Percentiles rank a stretch among this genome's conserved stretches.
phyloP scores from a whole-genome alignment of 139 green algal species.

The Limnomonas spitsbergensis region DNA sequence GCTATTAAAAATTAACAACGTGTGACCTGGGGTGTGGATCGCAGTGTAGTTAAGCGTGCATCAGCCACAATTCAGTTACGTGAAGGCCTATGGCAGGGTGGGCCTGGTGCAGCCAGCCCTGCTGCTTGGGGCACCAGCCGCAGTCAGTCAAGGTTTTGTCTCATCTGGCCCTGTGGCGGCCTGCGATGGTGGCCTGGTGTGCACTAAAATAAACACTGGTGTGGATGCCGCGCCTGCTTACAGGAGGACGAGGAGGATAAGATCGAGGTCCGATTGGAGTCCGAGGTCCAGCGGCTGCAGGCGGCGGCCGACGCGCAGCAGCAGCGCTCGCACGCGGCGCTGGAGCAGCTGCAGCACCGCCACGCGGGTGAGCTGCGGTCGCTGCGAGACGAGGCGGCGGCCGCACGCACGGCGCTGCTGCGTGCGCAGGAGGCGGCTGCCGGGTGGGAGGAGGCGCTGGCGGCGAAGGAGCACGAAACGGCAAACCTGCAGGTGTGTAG shows the following conservation, averaged over 20 bases:
- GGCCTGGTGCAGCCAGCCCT: no score
- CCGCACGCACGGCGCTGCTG: neutral
- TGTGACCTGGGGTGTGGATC: no score
- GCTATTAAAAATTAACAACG: no score
- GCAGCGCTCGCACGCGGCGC: neutral
- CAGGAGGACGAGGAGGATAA: constrained; percentile 26
- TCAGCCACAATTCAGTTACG: no score
- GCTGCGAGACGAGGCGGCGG: neutral
- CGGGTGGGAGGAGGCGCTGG: constrained; percentile 43
- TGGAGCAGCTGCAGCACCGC: constrained; percentile 21
- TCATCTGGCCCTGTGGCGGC: no score
- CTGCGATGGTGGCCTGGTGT: no score
- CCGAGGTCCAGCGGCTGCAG: constrained; percentile 14
- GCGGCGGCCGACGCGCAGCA: constrained; percentile 20
- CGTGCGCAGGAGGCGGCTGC: neutral
- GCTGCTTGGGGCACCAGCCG: no score
- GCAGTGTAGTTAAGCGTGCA: no score
- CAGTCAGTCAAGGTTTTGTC: no score
- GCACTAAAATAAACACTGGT: no score
- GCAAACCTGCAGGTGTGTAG: constrained; percentile 42
- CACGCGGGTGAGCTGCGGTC: constrained; percentile 9
- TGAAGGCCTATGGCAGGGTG: no score
- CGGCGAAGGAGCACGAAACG: constrained; percentile 43
- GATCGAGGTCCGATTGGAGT: constrained; percentile 16
- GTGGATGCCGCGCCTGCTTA: no score